Percentiles rank a stretch among this genome's conserved stretches.
These are phyloP conservation scores for Candida golubevii DNA, from an alignment of 805 yeast genomes.

Conservation along the genomic window DNA sequence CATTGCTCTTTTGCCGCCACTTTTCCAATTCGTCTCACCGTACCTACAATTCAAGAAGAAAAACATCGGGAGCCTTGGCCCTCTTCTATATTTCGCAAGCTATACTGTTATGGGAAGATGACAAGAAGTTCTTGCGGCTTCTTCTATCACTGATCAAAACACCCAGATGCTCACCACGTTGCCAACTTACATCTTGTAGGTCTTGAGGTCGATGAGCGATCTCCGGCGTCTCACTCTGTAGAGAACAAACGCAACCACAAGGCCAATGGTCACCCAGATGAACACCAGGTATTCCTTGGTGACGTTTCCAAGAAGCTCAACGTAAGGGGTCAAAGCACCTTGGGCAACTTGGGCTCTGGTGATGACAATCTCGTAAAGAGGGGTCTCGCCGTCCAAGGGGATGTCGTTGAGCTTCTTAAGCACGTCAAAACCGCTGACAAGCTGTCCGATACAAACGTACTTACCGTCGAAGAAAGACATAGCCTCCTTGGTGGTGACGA, in stretches of 20 bases:
- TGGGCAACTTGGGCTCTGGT: constrained; percentile 2
- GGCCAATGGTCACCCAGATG: constrained; percentile 7
- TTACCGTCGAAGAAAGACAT: constrained; percentile 18
- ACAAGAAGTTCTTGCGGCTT: too few relatives aligned
- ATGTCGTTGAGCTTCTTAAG: constrained; percentile 11
- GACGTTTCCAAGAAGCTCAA: constrained; percentile 2
- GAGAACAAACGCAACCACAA: constrained; percentile 1
- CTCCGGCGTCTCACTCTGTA: constrained; percentile 12
- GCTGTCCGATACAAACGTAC: constrained; percentile 27
- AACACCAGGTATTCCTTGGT: constrained; percentile 11
- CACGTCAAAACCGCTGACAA: constrained; percentile 21
- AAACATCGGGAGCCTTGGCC: too few relatives aligned
- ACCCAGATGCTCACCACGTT: not conserved
- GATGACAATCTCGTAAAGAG: constrained; percentile 8
- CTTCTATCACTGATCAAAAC: not conserved
- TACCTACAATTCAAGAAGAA: too few relatives aligned
- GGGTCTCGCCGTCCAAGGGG: constrained; percentile 6
- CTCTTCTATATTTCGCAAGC: too few relatives aligned
- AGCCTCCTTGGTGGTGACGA: constrained; percentile 18
- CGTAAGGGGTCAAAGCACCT: constrained; percentile 1
- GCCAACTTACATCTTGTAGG: constrained; percentile 5
- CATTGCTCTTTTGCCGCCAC: too few relatives aligned
- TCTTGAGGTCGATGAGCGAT: constrained; percentile 11
- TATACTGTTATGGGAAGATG: too few relatives aligned
- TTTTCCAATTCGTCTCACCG: too few relatives aligned